Conservation (phyloP, 805 yeast species). For the Ogataea chonburiensis region DNA sequence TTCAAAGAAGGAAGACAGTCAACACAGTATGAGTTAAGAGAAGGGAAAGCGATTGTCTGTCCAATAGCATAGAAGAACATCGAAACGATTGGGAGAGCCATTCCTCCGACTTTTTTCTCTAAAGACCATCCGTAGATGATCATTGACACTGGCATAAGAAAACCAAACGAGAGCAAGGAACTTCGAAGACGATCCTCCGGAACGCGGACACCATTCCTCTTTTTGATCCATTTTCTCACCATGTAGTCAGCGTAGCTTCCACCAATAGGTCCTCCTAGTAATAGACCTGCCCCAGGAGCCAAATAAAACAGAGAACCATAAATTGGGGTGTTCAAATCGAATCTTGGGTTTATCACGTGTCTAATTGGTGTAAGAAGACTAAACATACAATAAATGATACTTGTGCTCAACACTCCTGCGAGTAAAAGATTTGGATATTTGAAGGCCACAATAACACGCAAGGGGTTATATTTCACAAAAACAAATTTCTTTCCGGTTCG, state of each 20-base stretch:
- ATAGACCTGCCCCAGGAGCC: conserved; percentile 57
- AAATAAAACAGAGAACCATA: conserved; percentile 53
- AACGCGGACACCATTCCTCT: conserved; percentile 42
- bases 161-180: conserved; percentile 39
- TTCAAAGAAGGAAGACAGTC: conserved; percentile 54
- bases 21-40: conserved; percentile 55
- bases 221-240: conserved; percentile 43
- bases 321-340: conserved; percentile 46
- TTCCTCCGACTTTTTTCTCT: conserved; percentile 50
- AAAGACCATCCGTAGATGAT: conserved; percentile 56
- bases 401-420: conserved; percentile 42
- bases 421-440: conserved; percentile 43
- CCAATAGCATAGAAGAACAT: conserved; percentile 49
- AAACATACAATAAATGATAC: conserved; percentile 51
- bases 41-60: conserved; percentile 52
- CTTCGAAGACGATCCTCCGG: conserved; percentile 54
- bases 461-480: conserved; percentile 45
- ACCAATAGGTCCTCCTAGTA: conserved; percentile 50
- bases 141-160: conserved; percentile 44
- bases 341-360: conserved; percentile 55
- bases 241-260: conserved; percentile 51
- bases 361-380: conserved; percentile 53
- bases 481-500: conserved; percentile 38
- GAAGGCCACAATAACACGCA: conserved; percentile 43
- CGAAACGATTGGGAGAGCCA: conserved; percentile 50